phyloP scores from a whole-genome alignment of 345 rosid genomes.

The Pugionium cornutum region DNA sequence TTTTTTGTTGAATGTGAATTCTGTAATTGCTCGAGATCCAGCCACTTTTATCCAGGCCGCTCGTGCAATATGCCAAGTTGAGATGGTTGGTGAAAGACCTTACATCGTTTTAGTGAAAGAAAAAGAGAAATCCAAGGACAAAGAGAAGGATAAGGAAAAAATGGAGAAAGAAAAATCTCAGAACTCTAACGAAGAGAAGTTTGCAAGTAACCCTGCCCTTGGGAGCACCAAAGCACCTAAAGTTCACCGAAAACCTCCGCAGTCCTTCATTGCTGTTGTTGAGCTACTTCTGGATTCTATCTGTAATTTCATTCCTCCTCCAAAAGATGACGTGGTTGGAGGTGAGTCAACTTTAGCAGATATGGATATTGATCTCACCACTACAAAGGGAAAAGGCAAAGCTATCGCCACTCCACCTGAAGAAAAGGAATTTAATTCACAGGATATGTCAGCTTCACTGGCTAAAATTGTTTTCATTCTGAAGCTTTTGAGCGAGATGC shows the following conservation, averaged over 20 bases:
- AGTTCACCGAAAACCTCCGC: constrained; percentile 75
- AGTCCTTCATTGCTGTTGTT: constrained; percentile 74
- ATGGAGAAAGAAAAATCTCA: constrained; percentile 62
- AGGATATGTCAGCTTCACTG: constrained; percentile 68
- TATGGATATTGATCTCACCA: constrained; percentile 91
- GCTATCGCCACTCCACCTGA: constrained; percentile 66
- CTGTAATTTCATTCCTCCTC: constrained; percentile 63
- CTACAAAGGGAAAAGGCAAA: constrained; percentile 83
- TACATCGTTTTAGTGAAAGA: constrained; percentile 80
- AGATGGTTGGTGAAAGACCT: constrained; percentile 96
- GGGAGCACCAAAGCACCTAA: constrained; percentile 72
- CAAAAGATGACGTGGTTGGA: constrained; percentile 51
- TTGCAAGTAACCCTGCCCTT: constrained; percentile 39
- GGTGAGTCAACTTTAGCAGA: constrained; percentile 56
- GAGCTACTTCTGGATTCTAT: constrained; percentile 85
- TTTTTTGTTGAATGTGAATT: constrained; percentile 64
- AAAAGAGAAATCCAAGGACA: constrained; percentile 75
- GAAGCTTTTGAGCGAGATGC: constrained; percentile 87
- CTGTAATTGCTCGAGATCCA: constrained; percentile 89
- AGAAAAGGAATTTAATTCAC: constrained; percentile 52
- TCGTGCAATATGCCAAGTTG: constrained; percentile 80
- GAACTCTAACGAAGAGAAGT: constrained; percentile 61
- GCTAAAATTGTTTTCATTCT: constrained; percentile 85
- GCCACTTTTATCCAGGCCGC: constrained; percentile 78
- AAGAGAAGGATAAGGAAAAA: constrained; percentile 77